These are phyloP conservation scores for Colletotrichum neosansevieriae DNA, from an alignment of 2,329 filamentous ascomycete genomes.

Conservation along the genomic window DNA sequence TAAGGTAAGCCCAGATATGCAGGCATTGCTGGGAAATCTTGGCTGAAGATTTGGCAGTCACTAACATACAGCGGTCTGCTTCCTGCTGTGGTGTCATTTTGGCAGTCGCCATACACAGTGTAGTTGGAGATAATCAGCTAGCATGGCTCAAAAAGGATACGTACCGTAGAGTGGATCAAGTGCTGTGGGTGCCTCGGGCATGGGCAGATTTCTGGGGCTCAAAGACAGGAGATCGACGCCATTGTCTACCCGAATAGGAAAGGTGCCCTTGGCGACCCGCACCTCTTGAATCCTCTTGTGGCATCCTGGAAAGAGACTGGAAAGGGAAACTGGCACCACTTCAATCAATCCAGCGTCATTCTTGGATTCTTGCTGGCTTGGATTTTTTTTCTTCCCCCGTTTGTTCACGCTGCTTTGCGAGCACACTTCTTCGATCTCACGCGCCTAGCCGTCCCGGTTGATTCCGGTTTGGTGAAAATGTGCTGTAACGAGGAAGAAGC, in stretches of 20 bases:
- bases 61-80: neutral
- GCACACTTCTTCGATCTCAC: too few relatives aligned
- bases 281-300: slow-evolving; percentile 17
- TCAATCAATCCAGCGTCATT: slow-evolving; percentile 1
- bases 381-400: too few relatives aligned
- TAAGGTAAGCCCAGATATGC: too few relatives aligned
- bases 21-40: neutral
- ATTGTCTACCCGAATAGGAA: neutral
- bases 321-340: slow-evolving; percentile 4
- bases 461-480: slow-evolving; percentile 1
- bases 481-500: neutral
- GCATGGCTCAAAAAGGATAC: neutral
- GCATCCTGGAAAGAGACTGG: neutral
- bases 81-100: too few relatives aligned
- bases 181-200: slow-evolving; percentile 27
- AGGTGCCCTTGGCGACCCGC: slow-evolving; percentile 2
- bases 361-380: too few relatives aligned
- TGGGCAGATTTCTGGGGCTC: slow-evolving; percentile 27
- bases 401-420: neutral
- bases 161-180: neutral
- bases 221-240: slow-evolving; percentile 11
- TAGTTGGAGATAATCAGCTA: neutral
- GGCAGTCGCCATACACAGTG: too few relatives aligned
- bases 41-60: neutral
- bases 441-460: slow-evolving; percentile 1